Evolutionary conservation across 306 rosid species (phyloP), one percentile per base, ranked within the genome.

Genomic region (Inga leiocalycina): DNA sequence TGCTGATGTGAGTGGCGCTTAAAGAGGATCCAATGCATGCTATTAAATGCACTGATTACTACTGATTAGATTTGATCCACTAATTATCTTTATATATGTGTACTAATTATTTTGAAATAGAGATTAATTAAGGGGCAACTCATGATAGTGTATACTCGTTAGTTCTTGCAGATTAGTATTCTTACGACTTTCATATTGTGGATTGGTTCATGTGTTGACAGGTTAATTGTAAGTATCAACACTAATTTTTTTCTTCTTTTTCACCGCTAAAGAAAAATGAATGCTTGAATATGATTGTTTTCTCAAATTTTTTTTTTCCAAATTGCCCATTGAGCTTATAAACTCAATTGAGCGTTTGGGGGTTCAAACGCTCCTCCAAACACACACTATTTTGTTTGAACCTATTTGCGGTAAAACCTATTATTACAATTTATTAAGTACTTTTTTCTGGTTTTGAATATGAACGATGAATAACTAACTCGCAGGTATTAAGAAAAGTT

Each of bases 1-100:
- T 11, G 45, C n/a, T 67, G 45, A 67, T 35, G 72, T 67, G 22
- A 8, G 46, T 17, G 45, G 14, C 12, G 72, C 46, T 67, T 8
- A 35, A 67, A 67, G 46, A 17, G 72, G 44, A 66, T 67, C 72
- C 72, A 15, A 67, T 65, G 41, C 45, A 67, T 67, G 72, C 72
- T 32, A 65, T 32, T 32, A 32, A 65, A 64, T 12, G 69, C 69
- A 27, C 71, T 20, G 4, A 57, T 57, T 19, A 7, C 30, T 57
- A 19, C 30, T 57, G 64, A 54, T 54, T 54, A 19, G 24, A 54
- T 54, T 5, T 19, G 8, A 54, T 24, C 61, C 22, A 54, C 61
- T 7, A 39, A 39, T 39, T 57, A 57, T 57, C 4, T 57, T 19
- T 57, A 57, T 20, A 16, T 54, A 11, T 12, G 16, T 46, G 30